Evolutionary conservation across 805 yeast genomes (phyloP).

Genomic region (Candida insectorum): DNA sequence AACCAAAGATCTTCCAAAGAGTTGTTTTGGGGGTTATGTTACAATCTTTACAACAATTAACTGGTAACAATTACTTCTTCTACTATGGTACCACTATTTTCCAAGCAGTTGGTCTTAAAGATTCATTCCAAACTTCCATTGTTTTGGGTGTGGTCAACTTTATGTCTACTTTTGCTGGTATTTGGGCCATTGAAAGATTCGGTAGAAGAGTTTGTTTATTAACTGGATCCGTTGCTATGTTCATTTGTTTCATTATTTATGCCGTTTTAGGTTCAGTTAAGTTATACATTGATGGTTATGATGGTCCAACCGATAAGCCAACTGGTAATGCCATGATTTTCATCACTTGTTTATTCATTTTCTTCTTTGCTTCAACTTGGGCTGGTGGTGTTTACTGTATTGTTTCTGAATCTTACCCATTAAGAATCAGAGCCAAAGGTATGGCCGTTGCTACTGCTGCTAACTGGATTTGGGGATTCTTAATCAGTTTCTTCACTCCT

Average conservation of each 20-base stretch:
- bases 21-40: conserved; percentile 54
- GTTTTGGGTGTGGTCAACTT: conserved; percentile 55
- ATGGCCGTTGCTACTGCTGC: conserved; percentile 65
- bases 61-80: conserved; percentile 61
- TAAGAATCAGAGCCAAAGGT: conserved; percentile 57
- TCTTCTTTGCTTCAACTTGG: conserved; percentile 69
- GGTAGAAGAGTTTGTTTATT: conserved; percentile 50
- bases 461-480: conserved; percentile 62
- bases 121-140: conserved; percentile 54
- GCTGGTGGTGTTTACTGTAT: conserved; percentile 68
- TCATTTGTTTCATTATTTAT: conserved; percentile 54
- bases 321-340: conserved; percentile 62
- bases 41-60: conserved; percentile 56
- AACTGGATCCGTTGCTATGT: conserved; percentile 45
- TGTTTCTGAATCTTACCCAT: conserved; percentile 66
- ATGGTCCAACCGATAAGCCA: conserved; percentile 39
- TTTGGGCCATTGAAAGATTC: conserved; percentile 45
- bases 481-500: conserved; percentile 66
- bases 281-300: conserved; percentile 38
- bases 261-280: conserved; percentile 58
- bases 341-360: conserved; percentile 59
- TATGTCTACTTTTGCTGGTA: conserved; percentile 50
- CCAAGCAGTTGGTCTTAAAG: conserved; percentile 45
- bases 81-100: conserved; percentile 59
- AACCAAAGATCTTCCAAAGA: conserved; percentile 58